phyloP scores from a whole-genome alignment of 257 asterid genomes.

The Ballota nigra region DNA sequence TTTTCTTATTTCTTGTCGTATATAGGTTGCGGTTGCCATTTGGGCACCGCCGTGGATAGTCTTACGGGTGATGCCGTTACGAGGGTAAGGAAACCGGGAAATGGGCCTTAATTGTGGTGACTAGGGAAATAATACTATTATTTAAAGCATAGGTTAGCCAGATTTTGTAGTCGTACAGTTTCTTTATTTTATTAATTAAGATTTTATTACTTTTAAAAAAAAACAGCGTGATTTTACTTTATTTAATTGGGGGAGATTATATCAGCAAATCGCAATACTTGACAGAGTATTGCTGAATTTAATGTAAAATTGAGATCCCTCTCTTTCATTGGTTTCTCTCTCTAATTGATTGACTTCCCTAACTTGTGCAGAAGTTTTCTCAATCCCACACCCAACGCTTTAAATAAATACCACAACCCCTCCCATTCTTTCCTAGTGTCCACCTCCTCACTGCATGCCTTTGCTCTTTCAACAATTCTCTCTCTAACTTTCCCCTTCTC shows the following conservation, averaged over 20 bases:
- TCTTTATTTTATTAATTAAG: neutral
- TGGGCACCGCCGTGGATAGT: too few species aligned
- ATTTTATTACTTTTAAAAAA: too few species aligned
- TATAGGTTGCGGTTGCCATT: too few species aligned
- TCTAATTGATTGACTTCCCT: slow-evolving; percentile 41
- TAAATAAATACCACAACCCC: slow-evolving; percentile 46
- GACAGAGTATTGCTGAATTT: slow-evolving; percentile 14
- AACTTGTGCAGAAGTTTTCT: slow-evolving; percentile 16
- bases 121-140: slow-evolving; percentile 24
- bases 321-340: slow-evolving; percentile 34
- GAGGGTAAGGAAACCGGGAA: slow-evolving; percentile 7
- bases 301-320: neutral
- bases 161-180: slow-evolving; percentile 18
- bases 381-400: slow-evolving; percentile 37
- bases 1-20: too few species aligned
- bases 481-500: neutral
- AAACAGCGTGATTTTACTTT: too few species aligned
- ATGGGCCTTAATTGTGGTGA: slow-evolving; percentile 23
- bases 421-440: slow-evolving; percentile 28
- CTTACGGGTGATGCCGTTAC: slow-evolving; percentile 20
- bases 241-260: neutral
- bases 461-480: slow-evolving; percentile 7
- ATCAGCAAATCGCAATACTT: slow-evolving; percentile 18
- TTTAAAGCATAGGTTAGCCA: slow-evolving; percentile 16
- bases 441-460: slow-evolving; percentile 36